phyloP scores from a whole-genome alignment of 2,329 filamentous ascomycete genomes.

The Cercospora sesami region DNA sequence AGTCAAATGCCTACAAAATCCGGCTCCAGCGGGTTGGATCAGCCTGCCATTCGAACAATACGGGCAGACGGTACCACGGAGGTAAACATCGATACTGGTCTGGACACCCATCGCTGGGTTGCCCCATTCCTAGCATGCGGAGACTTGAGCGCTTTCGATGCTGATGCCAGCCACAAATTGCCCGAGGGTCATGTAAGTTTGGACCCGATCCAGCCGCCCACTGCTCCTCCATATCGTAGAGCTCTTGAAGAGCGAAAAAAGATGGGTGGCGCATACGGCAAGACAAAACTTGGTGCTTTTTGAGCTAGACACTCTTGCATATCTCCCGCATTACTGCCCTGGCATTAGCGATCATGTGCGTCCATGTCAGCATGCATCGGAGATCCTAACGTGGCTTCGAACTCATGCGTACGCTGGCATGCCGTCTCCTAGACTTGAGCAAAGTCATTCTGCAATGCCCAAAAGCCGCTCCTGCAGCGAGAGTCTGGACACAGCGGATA shows the following conservation, averaged over 20 bases:
- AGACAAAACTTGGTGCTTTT: slow-evolving; percentile 54
- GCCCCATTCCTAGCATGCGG: slow-evolving; percentile 97
- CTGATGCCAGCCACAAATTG: slow-evolving; percentile 88
- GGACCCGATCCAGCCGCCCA: slow-evolving; percentile 91
- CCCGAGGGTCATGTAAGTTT: slow-evolving; percentile 83
- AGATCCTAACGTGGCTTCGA: neutral
- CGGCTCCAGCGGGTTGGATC: neutral
- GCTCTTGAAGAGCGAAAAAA: slow-evolving; percentile 81
- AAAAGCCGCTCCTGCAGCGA: neutral
- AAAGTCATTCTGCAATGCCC: neutral
- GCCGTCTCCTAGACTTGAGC: neutral
- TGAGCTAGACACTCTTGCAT: neutral
- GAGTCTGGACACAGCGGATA: neutral
- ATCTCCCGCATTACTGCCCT: neutral
- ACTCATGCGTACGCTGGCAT: neutral
- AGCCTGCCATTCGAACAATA: slow-evolving; percentile 33
- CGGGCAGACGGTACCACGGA: slow-evolving; percentile 52
- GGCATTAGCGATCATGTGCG: neutral
- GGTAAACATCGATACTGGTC: slow-evolving; percentile 47
- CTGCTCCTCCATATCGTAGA: slow-evolving; percentile 89
- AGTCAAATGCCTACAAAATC: neutral
- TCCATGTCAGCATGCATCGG: neutral
- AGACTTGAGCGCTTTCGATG: slow-evolving; percentile 90
- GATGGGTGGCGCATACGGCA: slow-evolving; percentile 74
- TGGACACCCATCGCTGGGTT: slow-evolving; percentile 65